phyloP scores from a whole-genome alignment of 1,139 yeast species.

The Entelexis paramagnoliae region DNA sequence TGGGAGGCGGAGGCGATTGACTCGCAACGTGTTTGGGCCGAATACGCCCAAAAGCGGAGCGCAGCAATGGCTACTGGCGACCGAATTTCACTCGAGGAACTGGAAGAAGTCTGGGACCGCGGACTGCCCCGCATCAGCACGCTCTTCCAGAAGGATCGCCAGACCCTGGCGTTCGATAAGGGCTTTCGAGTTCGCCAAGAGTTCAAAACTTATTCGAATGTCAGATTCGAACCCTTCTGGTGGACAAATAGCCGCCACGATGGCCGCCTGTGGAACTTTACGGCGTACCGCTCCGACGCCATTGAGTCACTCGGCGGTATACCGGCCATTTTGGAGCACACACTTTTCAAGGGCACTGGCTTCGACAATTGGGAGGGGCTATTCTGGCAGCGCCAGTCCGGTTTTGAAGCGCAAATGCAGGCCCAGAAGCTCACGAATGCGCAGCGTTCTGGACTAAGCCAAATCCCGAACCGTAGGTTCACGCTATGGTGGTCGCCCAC shows the following conservation, averaged over 20 bases:
- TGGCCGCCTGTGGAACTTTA: slow-evolving; percentile 90
- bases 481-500: slow-evolving; percentile 99
- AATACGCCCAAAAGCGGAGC: slow-evolving; percentile 78
- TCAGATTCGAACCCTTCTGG: slow-evolving; percentile 84
- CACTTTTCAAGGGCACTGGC: slow-evolving; percentile 92
- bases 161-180: slow-evolving; percentile 87
- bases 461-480: slow-evolving; percentile 93
- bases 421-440: slow-evolving; percentile 94
- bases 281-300: slow-evolving; percentile 88
- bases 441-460: slow-evolving; percentile 93
- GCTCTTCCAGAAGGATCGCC: slow-evolving; percentile 87
- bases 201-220: slow-evolving; percentile 61
- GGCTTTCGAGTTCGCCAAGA: slow-evolving; percentile 81
- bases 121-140: slow-evolving; percentile 96
- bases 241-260: slow-evolving; percentile 93
- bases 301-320: slow-evolving; percentile 97
- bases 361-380: slow-evolving; percentile 98
- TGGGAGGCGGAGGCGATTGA: slow-evolving; percentile 97
- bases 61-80: slow-evolving; percentile 83
- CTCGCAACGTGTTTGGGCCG: slow-evolving; percentile 97
- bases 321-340: slow-evolving; percentile 90
- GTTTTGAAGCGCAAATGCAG: slow-evolving; percentile 92
- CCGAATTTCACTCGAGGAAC: slow-evolving; percentile 80
- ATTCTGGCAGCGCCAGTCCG: slow-evolving; percentile 96
- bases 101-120: slow-evolving; percentile 91